Evolutionary conservation across 2,329 filamentous ascomycete genomes (phyloP), one percentile per base, ranked within the genome.

Genomic region (Hypocreales sp.): DNA sequence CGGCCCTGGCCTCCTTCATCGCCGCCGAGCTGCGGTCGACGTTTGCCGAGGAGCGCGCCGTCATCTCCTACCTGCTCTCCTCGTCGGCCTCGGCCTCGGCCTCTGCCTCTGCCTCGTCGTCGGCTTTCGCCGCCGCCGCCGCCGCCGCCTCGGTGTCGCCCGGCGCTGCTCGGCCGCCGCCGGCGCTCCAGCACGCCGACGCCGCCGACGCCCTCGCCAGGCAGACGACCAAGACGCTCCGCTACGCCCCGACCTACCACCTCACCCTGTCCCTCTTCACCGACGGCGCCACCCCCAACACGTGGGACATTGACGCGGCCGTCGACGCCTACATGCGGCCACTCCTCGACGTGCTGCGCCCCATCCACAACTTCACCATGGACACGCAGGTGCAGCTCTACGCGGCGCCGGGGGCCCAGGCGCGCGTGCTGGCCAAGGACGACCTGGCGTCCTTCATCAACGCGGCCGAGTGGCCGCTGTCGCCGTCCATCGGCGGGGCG

Each of bases 361-460:
- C 77, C 1, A 92, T 94, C 38, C 90, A 86, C 58, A 87, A 92
- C 48, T 95, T 98, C 45, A 93, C 86, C 10, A 77, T 95, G 26
- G 86, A 95, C 46, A 92, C 84, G 0, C 90, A 98, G 53, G 80
- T 98, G 3, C 90, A 98, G 53, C 67, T 95, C 0, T 94, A 93
- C 46, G 87, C 90, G n/a, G 57, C 61, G 2, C 68, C 72, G 0
- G 67, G 72, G n/a, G 67, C 71, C 2, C 64, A 69, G 40, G 62
- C 64, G 11, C 56, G 74, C 15, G 64, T 78, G 0, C 58, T 98
- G 20, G 74, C 70, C 41, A 86, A 83, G 47, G 79, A 92, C 40
- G 84, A 93, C 41, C 64, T 98, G 2, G 83, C 82, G 20, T 86
- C 81, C 2, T 98, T 98, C 45, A 84, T 98, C 52, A 98, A 98